These are phyloP conservation scores for Citrullus amarus DNA, from an alignment of 306 rosid genomes.

Conservation along the genomic window DNA sequence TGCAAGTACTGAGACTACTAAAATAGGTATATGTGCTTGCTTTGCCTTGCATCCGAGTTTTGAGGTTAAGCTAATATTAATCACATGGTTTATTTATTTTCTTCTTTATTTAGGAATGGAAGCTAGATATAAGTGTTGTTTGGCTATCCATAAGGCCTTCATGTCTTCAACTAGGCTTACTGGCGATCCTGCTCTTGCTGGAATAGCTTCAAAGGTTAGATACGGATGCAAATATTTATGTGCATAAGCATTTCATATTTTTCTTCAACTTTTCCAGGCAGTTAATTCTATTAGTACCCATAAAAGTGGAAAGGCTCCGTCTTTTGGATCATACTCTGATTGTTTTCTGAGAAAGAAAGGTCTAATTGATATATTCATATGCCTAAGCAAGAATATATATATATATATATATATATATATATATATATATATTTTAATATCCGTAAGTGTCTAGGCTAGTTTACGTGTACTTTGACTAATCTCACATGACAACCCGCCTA, in stretches of 20 bases:
- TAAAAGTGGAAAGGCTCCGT: not conserved
- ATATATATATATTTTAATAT: too few relatives aligned
- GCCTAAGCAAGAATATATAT: too few relatives aligned
- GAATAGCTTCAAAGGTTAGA: constrained; percentile 53
- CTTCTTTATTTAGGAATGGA: constrained; percentile 56
- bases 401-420: too few relatives aligned
- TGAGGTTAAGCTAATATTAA: not conserved
- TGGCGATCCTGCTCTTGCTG: constrained; percentile 44
- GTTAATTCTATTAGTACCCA: not conserved
- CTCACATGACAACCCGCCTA: too few relatives aligned
- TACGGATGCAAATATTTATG: not conserved
- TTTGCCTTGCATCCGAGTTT: not conserved
- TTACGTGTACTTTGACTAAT: too few relatives aligned
- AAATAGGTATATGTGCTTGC: constrained; percentile 48
- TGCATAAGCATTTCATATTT: not conserved
- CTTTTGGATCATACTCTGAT: not conserved
- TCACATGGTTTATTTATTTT: not conserved
- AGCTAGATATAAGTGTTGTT: constrained; percentile 72
- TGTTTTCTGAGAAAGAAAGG: not conserved
- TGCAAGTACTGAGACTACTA: constrained; percentile 50
- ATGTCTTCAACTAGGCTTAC: constrained; percentile 34
- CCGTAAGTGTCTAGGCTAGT: too few relatives aligned
- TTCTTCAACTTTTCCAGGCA: not conserved
- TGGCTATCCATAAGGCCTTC: constrained; percentile 45
- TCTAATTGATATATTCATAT: not conserved